These are phyloP conservation scores for Calonectria henricotiae DNA, from an alignment of 2,329 filamentous ascomycete species.

Conservation along the genomic window DNA sequence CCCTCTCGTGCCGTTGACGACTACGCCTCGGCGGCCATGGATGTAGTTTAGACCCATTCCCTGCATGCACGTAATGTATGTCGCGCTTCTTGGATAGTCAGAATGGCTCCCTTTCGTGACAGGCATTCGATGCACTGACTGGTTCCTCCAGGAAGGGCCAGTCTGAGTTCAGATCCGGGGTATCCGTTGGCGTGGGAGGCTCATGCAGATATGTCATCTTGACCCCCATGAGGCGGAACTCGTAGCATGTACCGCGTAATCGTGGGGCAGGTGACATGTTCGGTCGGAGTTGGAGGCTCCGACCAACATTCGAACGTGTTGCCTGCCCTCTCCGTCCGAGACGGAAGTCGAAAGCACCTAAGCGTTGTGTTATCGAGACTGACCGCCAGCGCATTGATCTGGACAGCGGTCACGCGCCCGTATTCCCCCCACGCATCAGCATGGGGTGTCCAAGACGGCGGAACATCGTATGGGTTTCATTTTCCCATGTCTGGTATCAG, in stretches of 20 bases:
- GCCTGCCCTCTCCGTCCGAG: neutral
- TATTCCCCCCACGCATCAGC: constrained; percentile 24
- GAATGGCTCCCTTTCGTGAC: neutral
- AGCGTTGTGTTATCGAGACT: constrained; percentile 9
- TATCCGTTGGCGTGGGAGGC: constrained; percentile 30
- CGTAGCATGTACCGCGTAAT: constrained; percentile 13
- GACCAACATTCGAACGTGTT: neutral
- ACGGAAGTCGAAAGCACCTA: constrained; percentile 14
- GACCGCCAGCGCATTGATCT: constrained; percentile 12
- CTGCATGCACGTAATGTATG: constrained; percentile 23
- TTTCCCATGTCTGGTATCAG: constrained; percentile 2
- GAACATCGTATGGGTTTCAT: constrained; percentile 13
- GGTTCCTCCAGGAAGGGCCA: constrained; percentile 8
- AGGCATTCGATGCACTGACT: constrained; percentile 21
- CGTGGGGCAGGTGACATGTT: constrained; percentile 24
- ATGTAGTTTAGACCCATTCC: neutral
- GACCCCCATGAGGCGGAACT: constrained; percentile 13
- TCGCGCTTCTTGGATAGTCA: constrained; percentile 19
- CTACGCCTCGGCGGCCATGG: constrained; percentile 11
- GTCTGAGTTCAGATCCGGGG: constrained; percentile 27
- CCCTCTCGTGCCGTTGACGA: neutral
- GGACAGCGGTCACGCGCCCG: constrained; percentile 22
- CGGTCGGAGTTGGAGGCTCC: constrained; percentile 8
- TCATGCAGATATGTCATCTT: constrained; percentile 31
- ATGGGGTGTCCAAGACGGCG: neutral